Base-by-base conservation (phyloP, 164 flowering plant species). In the Nymphaea colorata region DNA sequence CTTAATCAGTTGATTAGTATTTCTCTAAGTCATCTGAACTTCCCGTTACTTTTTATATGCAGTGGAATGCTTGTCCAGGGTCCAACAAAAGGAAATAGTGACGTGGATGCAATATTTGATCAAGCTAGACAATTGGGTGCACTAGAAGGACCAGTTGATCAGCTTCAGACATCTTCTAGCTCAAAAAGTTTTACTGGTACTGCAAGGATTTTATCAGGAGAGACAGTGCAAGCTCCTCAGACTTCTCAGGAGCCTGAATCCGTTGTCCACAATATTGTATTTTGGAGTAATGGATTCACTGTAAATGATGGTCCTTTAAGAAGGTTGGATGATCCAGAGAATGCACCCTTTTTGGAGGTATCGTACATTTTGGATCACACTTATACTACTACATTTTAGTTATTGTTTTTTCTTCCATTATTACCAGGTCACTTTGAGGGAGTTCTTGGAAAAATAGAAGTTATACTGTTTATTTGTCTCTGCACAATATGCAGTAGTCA, bases 11-110 rank as follows among this genome's bases (percentile, higher is more conserved):
- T 8, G 8, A 51, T 51, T 8, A 51, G 14, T 51, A 51, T 51
- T 51, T 51, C 57, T 51, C 57, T 51, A 25, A 25, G 57, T 51
- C 8, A 51, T 15, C 57, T 51, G 57, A 51, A 51, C 57, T 51
- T 7, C 14, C 3, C 8, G 57, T 25, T 51, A 51, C 57, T 51
- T 51, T 61, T 66, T 47, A 65, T 70, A 60, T 79, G 67, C 85
- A 91, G 98, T 80, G 96, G 96, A 64, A 91, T 91, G 96, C 84
- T 89, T 60, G 98, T 93, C 61, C 97, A 90, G 79, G 98, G 82
- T 73, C 96, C 96, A 59, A 57, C 88, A 42, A 90, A 86, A 77
- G 78, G 75, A 51, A 81, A 43, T 41, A 41, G 85, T 81, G 89
- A 86, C 71, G 96, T 87, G 61, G 92, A 93, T 80, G 80, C 86